Evolutionary conservation across 768 basidiomycete genomes (phyloP).

Genomic region (Rhizopogon roseolus): DNA sequence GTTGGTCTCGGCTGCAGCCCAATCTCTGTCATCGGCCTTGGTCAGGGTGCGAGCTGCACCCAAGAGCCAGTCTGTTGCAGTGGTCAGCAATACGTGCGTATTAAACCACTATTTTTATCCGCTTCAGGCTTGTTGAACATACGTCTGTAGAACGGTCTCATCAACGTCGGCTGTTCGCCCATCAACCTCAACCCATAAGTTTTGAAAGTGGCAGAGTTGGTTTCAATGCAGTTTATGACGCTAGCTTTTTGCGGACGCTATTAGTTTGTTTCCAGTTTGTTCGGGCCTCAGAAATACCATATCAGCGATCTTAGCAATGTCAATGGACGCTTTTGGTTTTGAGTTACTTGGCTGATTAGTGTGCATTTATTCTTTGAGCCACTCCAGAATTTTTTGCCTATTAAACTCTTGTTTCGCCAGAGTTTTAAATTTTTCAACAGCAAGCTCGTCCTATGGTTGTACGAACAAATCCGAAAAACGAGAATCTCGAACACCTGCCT

Average conservation of each 20-base stretch:
- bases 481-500: no score
- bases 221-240: not conserved
- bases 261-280: not conserved
- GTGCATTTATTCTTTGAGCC: no score
- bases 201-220: not conserved
- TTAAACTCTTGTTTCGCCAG: no score
- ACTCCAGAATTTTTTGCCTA: no score
- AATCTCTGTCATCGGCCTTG: conserved; percentile 14
- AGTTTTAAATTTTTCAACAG: no score
- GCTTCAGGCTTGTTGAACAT: not conserved
- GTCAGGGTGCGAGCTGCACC: conserved; percentile 13
- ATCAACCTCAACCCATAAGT: not conserved
- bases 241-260: not conserved
- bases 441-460: no score
- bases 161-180: conserved; percentile 7
- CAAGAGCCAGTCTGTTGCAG: conserved; percentile 24
- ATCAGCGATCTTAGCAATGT: not conserved
- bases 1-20: conserved; percentile 22
- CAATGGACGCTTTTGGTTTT: not conserved
- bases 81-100: conserved; percentile 14
- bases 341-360: not conserved
- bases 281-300: not conserved
- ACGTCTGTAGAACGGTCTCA: conserved; percentile 1
- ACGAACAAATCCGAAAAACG: no score
- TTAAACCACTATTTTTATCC: not conserved